These are phyloP conservation scores for Gryganskiella cystojenkinii DNA, from an alignment of 192 early-diverging fungal genomes.

Conservation along the genomic window DNA sequence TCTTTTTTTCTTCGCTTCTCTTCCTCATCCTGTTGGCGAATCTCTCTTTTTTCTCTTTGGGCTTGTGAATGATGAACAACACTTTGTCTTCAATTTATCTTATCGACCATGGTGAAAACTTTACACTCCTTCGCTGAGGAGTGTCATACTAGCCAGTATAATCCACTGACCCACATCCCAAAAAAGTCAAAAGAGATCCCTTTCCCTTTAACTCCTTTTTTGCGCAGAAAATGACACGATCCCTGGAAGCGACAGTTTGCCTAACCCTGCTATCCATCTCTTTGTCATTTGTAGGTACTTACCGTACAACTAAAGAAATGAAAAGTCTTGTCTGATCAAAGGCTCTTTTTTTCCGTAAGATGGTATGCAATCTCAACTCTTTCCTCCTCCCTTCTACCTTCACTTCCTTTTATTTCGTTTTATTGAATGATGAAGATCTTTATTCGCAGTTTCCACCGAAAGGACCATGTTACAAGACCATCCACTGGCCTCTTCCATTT, in stretches of 20 bases:
- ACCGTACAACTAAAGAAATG: no score
- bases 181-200: not conserved
- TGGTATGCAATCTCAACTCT: not conserved
- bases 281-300: no score
- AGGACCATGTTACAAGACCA: constrained; percentile 51
- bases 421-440: constrained; percentile 46
- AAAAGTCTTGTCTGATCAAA: no score
- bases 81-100: constrained; percentile 53
- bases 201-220: no score
- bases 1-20: no score
- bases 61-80: constrained; percentile 52
- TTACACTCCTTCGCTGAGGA: constrained; percentile 57
- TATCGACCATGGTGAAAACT: constrained; percentile 54
- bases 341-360: not conserved
- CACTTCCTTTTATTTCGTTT: not conserved
- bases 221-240: not conserved
- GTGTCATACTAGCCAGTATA: constrained; percentile 58
- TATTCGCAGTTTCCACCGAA: constrained; percentile 58
- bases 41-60: constrained; percentile 6
- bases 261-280: not conserved
- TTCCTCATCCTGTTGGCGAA: not conserved
- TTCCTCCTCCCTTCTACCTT: not conserved
- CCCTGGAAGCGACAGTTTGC: no score
- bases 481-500: constrained; percentile 30
- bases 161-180: constrained; percentile 49